Conservation (phyloP, 495 filamentous ascomycete species). For the Lophium mytilinum region DNA sequence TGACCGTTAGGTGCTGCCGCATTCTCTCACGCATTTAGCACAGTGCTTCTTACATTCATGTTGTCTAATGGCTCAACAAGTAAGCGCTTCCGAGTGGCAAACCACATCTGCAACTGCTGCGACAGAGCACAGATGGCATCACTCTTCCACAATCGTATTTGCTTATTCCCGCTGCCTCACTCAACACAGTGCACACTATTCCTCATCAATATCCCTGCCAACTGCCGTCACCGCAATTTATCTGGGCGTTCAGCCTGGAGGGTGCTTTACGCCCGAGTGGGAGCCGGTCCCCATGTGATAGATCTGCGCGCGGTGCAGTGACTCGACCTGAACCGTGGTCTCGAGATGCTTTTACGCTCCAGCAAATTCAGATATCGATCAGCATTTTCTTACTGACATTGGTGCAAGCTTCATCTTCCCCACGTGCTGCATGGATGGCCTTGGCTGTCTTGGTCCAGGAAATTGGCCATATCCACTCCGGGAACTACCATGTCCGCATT, state of each 20-base stretch:
- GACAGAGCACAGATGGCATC: no score
- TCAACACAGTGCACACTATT: no score
- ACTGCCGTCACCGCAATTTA: neutral
- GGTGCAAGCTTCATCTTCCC: neutral
- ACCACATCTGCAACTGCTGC: no score
- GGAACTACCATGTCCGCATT: neutral
- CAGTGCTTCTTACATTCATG: no score
- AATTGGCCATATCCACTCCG: constrained; percentile 3
- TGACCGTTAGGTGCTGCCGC: no score
- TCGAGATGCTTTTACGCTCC: neutral
- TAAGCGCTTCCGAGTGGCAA: no score
- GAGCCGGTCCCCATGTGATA: neutral
- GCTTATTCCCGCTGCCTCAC: no score
- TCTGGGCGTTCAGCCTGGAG: neutral
- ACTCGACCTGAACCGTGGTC: neutral
- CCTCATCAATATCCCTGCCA: neutral
- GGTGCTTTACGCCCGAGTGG: no score
- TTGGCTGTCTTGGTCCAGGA: neutral
- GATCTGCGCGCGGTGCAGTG: neutral
- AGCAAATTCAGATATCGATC: neutral
- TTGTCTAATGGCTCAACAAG: no score
- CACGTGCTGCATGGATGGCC: neutral
- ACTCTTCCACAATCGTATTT: no score
- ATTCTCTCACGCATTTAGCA: no score
- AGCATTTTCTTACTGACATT: neutral